phyloP scores from a whole-genome alignment of 352 stramenopile species.

The Pythium oligandrum region DNA sequence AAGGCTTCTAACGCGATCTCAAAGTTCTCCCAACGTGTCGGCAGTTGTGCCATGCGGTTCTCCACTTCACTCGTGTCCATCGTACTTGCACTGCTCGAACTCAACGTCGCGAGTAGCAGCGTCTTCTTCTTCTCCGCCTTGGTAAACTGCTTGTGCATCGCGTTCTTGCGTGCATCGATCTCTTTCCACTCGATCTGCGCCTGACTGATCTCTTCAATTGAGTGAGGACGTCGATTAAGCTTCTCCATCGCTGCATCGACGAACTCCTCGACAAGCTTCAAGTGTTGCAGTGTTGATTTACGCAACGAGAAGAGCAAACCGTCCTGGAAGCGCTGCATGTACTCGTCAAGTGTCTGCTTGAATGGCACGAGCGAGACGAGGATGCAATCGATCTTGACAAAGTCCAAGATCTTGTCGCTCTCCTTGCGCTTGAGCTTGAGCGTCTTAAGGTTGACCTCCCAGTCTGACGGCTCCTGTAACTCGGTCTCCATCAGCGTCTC shows the following conservation, averaged over 20 bases:
- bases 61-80: conserved; percentile 65
- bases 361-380: conserved; percentile 83
- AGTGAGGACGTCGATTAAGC: conserved; percentile 85
- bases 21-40: conserved; percentile 91
- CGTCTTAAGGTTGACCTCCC: conserved; percentile 89
- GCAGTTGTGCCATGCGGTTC: conserved; percentile 62
- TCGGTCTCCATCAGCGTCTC: conserved; percentile 78
- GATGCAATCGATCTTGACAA: conserved; percentile 90
- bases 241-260: conserved; percentile 86
- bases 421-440: conserved; percentile 89
- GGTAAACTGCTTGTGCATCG: conserved; percentile 51
- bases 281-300: conserved; percentile 69
- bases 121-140: conserved; percentile 84
- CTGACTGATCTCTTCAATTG: conserved; percentile 89
- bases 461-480: conserved; percentile 68
- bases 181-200: conserved; percentile 90
- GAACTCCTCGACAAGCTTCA: conserved; percentile 87
- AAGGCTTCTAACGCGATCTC: conserved; percentile 93
- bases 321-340: conserved; percentile 85
- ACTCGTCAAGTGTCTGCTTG: conserved; percentile 84
- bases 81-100: neutral
- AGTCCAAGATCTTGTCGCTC: conserved; percentile 89
- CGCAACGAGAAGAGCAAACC: conserved; percentile 79
- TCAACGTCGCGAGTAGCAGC: conserved; percentile 57
- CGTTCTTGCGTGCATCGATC: conserved; percentile 63